phyloP scores from a whole-genome alignment of 306 rosid genomes.

The Vachellia collinsii region DNA sequence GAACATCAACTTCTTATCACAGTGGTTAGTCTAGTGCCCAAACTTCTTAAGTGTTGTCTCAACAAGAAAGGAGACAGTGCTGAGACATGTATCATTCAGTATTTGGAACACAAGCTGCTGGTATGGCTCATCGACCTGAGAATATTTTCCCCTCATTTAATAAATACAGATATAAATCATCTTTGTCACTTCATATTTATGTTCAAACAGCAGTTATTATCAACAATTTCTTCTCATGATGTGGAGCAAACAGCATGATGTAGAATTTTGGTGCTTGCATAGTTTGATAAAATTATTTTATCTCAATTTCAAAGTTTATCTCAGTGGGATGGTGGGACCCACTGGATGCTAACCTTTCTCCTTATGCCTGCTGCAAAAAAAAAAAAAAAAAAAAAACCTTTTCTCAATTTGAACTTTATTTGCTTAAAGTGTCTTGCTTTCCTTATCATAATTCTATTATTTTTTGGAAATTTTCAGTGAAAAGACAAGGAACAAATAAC shows the following conservation, averaged over 20 bases:
- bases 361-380: background rate
- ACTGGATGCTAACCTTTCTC: conserved; percentile 6
- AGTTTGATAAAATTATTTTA: conserved; percentile 18
- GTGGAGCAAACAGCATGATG: conserved; percentile 1
- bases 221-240: conserved; percentile 5
- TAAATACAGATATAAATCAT: conserved; percentile 21
- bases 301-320: conserved; percentile 30
- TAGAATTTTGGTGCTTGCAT: conserved; percentile 12
- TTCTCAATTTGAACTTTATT: background rate
- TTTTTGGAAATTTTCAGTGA: conserved; percentile 18
- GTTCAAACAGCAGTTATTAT: conserved; percentile 14
- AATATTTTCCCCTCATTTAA: conserved; percentile 16
- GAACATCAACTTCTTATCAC: conserved; percentile 51
- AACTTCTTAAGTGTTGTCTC: conserved; percentile 65
- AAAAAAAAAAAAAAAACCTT: background rate
- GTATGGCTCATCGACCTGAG: conserved; percentile 50
- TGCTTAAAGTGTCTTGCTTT: conserved; percentile 4
- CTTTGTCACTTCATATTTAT: conserved; percentile 25
- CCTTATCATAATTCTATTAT: background rate
- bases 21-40: conserved; percentile 59
- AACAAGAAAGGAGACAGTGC: conserved; percentile 47
- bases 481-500: background rate
- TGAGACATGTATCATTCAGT: conserved; percentile 52
- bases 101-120: conserved; percentile 85
- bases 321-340: background rate